Percentiles rank a stretch among this genome's conserved stretches.
Evolutionary conservation across 116 monocot genomes (phyloP).

Genomic region (Posidonia oceanica): DNA sequence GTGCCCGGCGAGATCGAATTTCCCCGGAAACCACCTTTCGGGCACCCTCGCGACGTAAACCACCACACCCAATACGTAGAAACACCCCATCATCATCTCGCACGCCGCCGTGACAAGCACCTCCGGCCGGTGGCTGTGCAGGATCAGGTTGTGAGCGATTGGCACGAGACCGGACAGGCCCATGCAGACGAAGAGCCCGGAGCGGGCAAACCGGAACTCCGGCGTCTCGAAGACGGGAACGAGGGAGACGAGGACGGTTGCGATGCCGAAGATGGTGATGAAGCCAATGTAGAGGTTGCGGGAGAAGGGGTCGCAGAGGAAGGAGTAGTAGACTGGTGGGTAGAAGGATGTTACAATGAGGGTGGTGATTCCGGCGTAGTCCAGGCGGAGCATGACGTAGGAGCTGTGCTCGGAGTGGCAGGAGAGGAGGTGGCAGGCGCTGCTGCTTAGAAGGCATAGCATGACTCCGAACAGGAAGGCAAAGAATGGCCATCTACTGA

Average conservation of each 20-base stretch:
- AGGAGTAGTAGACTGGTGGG: slow-evolving; percentile 20
- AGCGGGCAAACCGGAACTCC: slow-evolving; percentile 10
- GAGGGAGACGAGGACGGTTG: slow-evolving; percentile 15
- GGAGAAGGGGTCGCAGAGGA: slow-evolving; percentile 17
- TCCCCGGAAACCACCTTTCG: slow-evolving; percentile 22
- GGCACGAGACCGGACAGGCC: slow-evolving; percentile 10
- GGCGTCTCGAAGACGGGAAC: slow-evolving; percentile 20
- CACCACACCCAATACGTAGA: slow-evolving; percentile 12
- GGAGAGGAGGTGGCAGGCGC: slow-evolving; percentile 22
- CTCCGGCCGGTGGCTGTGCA: slow-evolving; percentile 8
- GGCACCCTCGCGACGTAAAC: slow-evolving; percentile 14
- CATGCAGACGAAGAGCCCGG: slow-evolving; percentile 18
- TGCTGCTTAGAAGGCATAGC: slow-evolving; percentile 25
- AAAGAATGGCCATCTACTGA: slow-evolving; percentile 15
- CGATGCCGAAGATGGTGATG: slow-evolving; percentile 11
- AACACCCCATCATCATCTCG: slow-evolving; percentile 14
- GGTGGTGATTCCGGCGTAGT: slow-evolving; percentile 24
- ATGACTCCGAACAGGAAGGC: slow-evolving; percentile 20
- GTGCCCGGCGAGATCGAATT: slow-evolving; percentile 18
- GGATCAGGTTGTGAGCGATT: slow-evolving; percentile 13
- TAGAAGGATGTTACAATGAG: slow-evolving; percentile 25
- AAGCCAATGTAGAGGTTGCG: slow-evolving; percentile 13
- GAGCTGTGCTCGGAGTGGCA: slow-evolving; percentile 20
- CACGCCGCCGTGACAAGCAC: slow-evolving; percentile 12
- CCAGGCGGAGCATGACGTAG: slow-evolving; percentile 24